Evolutionary conservation across 805 yeast genomes (phyloP), one percentile per base, ranked within the genome.

Genomic region (Kluyveromyces starmeri): DNA sequence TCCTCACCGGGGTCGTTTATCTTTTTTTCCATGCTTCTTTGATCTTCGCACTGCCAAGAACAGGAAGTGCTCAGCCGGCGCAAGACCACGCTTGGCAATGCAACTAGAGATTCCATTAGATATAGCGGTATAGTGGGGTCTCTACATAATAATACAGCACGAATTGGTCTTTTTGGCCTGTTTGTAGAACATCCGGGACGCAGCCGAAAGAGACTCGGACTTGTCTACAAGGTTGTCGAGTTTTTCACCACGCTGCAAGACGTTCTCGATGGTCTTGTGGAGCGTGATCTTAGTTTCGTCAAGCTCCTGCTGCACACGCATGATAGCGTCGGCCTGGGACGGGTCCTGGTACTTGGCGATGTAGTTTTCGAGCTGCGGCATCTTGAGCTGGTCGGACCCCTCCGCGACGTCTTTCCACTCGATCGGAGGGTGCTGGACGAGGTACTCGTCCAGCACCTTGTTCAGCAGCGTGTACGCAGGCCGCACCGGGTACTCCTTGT

Each of bases 241-340:
- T 53, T 86, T 86, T 61, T 92, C 99, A 34, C 98, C 98, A 59
- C 99, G 76, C 60, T 85, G 94, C 55, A 92, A 70, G 7, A 92
- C 96, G 42, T 81, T 71, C 61, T 92, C 96, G 46, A 92, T 89
- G 30, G 96, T 86, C 64, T 89, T 88, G 63, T 92, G 97, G 51
- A 92, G 68, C 26, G 88, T 95, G 48, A 89, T 84, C 67, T 92
- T 92, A 23, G 98, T 92, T 56, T 92, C 98, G 60, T 92, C 98
- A 50, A 92, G 73, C 61, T 92, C 98, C 55, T 86, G 94, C 66
- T 92, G 98, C 15, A 92, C 98, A 59, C 81, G 83, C 94, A 92
- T 80, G 43, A 92, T 77, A 8, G 96, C 81, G 58, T 92, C 99
- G 0, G 97, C 97, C 65, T 92, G 95, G 27, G 81, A 71, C 20